Conservation (phyloP, 345 rosid species). For the Dipteronia dyeriana region DNA sequence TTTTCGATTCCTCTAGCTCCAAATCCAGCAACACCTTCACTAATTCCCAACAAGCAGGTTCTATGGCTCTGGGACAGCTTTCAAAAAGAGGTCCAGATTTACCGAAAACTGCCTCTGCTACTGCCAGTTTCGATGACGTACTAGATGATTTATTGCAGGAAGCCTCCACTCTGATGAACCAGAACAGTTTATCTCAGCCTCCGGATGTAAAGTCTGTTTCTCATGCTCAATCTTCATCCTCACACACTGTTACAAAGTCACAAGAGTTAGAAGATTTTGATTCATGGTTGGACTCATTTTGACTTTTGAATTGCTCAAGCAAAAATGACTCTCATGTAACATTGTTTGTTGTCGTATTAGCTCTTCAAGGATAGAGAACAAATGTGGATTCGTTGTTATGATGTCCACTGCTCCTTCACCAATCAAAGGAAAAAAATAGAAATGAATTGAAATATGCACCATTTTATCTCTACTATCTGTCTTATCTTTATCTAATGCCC, state of each 20-base stretch:
- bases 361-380: too few relatives aligned
- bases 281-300: slow-evolving; percentile 82
- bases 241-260: slow-evolving; percentile 41
- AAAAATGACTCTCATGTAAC: slow-evolving; percentile 14
- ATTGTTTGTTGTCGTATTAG: not conserved
- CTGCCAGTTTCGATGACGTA: slow-evolving; percentile 39
- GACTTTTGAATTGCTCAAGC: slow-evolving; percentile 15
- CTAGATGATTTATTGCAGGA: slow-evolving; percentile 67
- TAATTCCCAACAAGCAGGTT: slow-evolving; percentile 13
- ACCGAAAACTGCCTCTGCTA: slow-evolving; percentile 5
- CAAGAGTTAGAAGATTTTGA: slow-evolving; percentile 74
- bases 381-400: too few relatives aligned
- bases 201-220: slow-evolving; percentile 15
- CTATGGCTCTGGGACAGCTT: slow-evolving; percentile 18
- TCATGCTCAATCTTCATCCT: slow-evolving; percentile 28
- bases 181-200: slow-evolving; percentile 19
- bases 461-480: too few relatives aligned
- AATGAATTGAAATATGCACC: too few relatives aligned
- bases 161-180: slow-evolving; percentile 36
- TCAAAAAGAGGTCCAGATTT: slow-evolving; percentile 21
- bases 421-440: too few relatives aligned
- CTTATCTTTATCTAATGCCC: too few relatives aligned
- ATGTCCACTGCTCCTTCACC: too few relatives aligned
- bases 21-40: slow-evolving; percentile 13
- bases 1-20: slow-evolving; percentile 22